A percentile compares a stretch with the other conserved stretches of the same genome.
Evolutionary conservation across 2,329 filamentous ascomycete species (phyloP).

Genomic region (Phoma sp.): DNA sequence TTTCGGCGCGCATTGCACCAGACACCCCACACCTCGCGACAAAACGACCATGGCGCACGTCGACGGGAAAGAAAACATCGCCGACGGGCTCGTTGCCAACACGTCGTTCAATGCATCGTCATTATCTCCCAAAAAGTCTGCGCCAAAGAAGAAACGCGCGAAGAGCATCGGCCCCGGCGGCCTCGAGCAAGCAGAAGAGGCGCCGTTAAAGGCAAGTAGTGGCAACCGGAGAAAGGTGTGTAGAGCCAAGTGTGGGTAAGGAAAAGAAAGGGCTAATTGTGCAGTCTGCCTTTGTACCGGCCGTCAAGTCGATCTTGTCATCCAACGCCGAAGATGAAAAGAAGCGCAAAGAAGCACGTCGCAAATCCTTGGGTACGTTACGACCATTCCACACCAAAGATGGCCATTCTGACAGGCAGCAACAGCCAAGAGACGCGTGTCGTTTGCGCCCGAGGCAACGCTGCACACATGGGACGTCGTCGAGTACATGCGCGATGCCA

Average conservation of each 20-base stretch:
- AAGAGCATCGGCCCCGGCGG: constrained; percentile 96
- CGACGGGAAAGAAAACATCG: constrained; percentile 76
- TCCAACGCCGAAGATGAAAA: constrained; percentile 63
- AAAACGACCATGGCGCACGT: constrained; percentile 40
- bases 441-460: constrained; percentile 96
- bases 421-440: constrained; percentile 84
- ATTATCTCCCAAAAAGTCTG: constrained; percentile 40
- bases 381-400: neutral
- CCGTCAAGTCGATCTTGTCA: constrained; percentile 63
- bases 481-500: constrained; percentile 87
- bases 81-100: constrained; percentile 47
- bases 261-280: constrained; percentile 23
- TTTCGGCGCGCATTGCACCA: constrained; percentile 13
- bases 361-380: constrained; percentile 78
- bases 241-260: neutral
- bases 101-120: constrained; percentile 35
- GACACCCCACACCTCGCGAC: constrained; percentile 21
- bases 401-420: constrained; percentile 19
- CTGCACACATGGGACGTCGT: constrained; percentile 97
- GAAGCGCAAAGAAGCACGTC: constrained; percentile 82
- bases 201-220: constrained; percentile 71
- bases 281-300: constrained; percentile 57
- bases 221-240: constrained; percentile 83
- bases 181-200: constrained; percentile 86
- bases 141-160: constrained; percentile 64